These are phyloP conservation scores for Hylodesmum podocarpum DNA, from an alignment of 306 rosid genomes.

Conservation along the genomic window DNA sequence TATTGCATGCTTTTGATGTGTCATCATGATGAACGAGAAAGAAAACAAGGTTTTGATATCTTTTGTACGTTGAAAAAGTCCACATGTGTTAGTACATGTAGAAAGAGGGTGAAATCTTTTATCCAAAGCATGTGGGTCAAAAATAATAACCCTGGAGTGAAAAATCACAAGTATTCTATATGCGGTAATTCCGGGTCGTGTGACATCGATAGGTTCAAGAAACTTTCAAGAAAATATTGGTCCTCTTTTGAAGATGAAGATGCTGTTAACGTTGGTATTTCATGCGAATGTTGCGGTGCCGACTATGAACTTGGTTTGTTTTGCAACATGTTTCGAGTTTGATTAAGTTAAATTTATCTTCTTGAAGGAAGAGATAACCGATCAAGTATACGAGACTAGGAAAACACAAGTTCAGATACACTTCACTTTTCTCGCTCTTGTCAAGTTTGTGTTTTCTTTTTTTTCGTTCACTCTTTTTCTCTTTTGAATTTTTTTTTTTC, in stretches of 20 bases:
- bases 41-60: slow-evolving; percentile 24
- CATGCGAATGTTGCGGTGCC: slow-evolving; percentile 25
- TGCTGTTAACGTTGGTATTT: not conserved
- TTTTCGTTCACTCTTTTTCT: not conserved
- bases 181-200: not conserved
- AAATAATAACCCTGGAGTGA: slow-evolving; percentile 2
- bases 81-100: slow-evolving; percentile 12
- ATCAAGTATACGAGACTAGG: not conserved
- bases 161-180: not conserved
- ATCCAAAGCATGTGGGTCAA: slow-evolving; percentile 37
- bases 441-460: not conserved
- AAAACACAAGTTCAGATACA: not conserved
- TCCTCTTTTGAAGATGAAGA: not conserved
- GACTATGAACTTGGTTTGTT: slow-evolving; percentile 31
- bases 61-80: slow-evolving; percentile 11
- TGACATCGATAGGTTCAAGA: not conserved
- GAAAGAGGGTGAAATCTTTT: slow-evolving; percentile 30
- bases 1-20: slow-evolving; percentile 38
- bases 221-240: slow-evolving; percentile 6
- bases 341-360: not conserved
- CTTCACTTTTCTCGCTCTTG: not conserved
- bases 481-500: too few relatives aligned
- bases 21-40: not conserved
- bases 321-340: slow-evolving; percentile 7
- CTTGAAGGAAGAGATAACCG: not conserved